Conservation (phyloP, 169 alveolate species). For the Cryptosporidium sp. region DNA sequence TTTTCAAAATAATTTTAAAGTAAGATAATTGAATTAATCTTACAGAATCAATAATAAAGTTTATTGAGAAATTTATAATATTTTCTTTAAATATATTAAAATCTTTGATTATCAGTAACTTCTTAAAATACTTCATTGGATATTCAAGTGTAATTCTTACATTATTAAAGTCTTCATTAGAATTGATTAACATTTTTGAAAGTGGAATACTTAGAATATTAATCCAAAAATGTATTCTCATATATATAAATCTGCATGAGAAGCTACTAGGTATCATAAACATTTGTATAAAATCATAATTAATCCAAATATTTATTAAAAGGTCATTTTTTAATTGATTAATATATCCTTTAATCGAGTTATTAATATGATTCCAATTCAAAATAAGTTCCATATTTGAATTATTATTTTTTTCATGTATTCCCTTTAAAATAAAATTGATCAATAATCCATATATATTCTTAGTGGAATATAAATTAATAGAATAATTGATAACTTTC, state of each 20-base stretch:
- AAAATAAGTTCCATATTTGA: constrained; percentile 1
- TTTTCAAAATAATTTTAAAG: constrained; percentile 4
- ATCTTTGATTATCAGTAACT: background rate
- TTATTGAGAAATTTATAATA: constrained; percentile 1
- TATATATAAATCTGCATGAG: background rate
- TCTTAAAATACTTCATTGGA: constrained; percentile 1
- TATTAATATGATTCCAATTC: constrained; percentile 47
- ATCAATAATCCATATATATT: constrained; percentile 27
- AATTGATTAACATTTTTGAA: constrained; percentile 1
- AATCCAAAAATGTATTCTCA: constrained; percentile 41
- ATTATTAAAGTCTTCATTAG: constrained; percentile 1
- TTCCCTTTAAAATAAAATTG: constrained; percentile 21
- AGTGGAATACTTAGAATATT: constrained; percentile 53
- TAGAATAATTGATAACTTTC: background rate
- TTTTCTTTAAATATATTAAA: background rate
- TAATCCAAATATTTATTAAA: constrained; percentile 19
- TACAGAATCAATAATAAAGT: constrained; percentile 29
- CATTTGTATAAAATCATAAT: constrained; percentile 17
- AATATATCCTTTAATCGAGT: constrained; percentile 62
- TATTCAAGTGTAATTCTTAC: background rate
- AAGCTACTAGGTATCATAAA: constrained; percentile 33
- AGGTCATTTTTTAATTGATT: constrained; percentile 21
- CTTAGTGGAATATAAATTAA: constrained; percentile 16
- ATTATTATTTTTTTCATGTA: background rate
- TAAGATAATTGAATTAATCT: constrained; percentile 57